Evolutionary conservation across 2,329 filamentous ascomycete genomes (phyloP), one percentile per base, ranked within the genome.

Genomic region (Phoma sp.): DNA sequence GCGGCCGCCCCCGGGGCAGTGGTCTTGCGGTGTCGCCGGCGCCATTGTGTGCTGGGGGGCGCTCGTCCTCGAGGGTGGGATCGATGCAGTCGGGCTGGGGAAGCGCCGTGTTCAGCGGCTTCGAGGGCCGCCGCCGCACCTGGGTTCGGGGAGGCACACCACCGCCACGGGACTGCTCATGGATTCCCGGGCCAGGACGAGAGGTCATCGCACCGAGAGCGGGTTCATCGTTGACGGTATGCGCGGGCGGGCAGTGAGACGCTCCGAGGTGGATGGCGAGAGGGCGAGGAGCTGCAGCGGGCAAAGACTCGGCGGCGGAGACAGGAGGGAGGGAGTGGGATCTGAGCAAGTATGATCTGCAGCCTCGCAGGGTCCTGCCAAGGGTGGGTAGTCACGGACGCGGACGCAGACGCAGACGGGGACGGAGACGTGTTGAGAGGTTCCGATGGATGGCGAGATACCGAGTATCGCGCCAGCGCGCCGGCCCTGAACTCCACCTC

Each of bases 171-270:
- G 63, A 71, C 62, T 75, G 74, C 62, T 74, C 69, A 64, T 68
- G 72, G 59, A 71, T 69, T 66, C 73, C 73, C 68, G 66, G 68
- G 65, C 69, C 71, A 75, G 73, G 72, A 74, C 74, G 74, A 69
- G 75, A 76, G 74, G 67, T 76, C 75, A 77, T 77, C 64, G 74
- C 74, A 76, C 69, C 60, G 62, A 68, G 62, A 64, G 69, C 70
- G 68, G 65, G 71, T 68, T 69, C 74, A 74, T 76, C 66, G 68
- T 74, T 68, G 71, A 51, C 50, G 57, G 59, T 63, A 59, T 66
- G 67, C 60, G 64, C 62, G 62, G 60, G 51, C 62, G 61, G 62
- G 57, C 61, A 56, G 54, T 47, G 42, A 52, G 53, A 57, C 57
- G 61, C n/a, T n/a, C n/a, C n/a, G 58, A 47, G 45, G 42, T 33